Evolutionary conservation across 345 rosid species (phyloP), one percentile per base, ranked within the genome.

Genomic region (Psidium friedrichsthalianum): DNA sequence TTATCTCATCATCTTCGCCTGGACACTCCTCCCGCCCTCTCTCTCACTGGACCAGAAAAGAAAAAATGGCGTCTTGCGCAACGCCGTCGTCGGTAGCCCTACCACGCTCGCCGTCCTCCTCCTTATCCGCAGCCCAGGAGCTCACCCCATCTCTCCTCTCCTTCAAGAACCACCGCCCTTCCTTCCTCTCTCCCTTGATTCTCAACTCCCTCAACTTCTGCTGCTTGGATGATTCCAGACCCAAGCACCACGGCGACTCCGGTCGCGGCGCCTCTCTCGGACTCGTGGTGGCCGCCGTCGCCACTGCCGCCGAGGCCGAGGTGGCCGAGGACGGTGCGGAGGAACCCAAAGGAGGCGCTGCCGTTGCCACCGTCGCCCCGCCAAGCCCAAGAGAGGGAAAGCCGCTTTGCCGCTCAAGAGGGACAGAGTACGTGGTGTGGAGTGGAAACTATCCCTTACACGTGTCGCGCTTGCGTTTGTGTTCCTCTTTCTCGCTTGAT

Each of bases 331-430:
- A 83, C 20, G 87, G 74, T 53, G 94, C 88, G 82, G 93, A 82
- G 85, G 87, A 86, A 44, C 92, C 83, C 42, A 91, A 82, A 25
- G 88, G 54, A 78, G 87, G 56, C 8, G 86, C 83, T 11, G 92
- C 57, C 81, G 90, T 69, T 12, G 88, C 88, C 52, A 85, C 84
- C 42, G 82, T 84, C 29, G 85, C 91, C 58, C 92, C 94, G 11
- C 82, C 11, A 95, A 92, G 91, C 98, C 96, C 51, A 96, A 94
- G 94, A 97, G 90, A 86, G 98, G 98, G 81, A 97, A 94, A 90
- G 98, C 98, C 74, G 95, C 93, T 40, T 88, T 96, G 92, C 93
- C 88, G 59, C 92, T 95, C 82, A 97, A 97, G 90, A 96, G 97
- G 88, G 98, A 97, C 86, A 92, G 98, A 78, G 99, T 97, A 95